These are phyloP conservation scores for Trichosanthes truncata DNA, from an alignment of 306 rosid genomes.

Conservation along the genomic window DNA sequence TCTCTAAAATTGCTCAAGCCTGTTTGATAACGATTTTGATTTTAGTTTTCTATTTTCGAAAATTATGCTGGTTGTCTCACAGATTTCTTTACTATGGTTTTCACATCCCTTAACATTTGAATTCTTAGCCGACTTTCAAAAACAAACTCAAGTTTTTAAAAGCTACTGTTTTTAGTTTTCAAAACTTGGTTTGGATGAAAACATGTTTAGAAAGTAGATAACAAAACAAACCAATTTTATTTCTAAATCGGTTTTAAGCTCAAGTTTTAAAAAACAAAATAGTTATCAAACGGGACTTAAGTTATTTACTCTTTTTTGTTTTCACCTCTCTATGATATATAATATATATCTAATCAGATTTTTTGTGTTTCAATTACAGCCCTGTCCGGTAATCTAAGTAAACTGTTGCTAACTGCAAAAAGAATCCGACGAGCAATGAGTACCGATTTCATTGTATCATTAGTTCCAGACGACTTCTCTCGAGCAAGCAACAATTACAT, in stretches of 20 bases:
- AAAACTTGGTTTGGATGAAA: background rate
- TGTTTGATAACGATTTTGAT: background rate
- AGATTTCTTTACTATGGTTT: too few species aligned
- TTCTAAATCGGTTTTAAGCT: too few species aligned
- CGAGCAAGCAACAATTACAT: constrained; percentile 43
- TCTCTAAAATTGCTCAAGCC: background rate
- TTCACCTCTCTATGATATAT: background rate
- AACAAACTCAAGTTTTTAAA: background rate
- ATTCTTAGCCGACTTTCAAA: background rate
- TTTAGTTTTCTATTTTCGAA: background rate
- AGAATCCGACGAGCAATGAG: constrained; percentile 68
- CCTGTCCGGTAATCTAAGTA: constrained; percentile 67
- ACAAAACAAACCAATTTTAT: too few species aligned
- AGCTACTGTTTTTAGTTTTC: too few species aligned
- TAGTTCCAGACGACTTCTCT: constrained; percentile 69
- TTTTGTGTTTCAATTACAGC: constrained; percentile 28
- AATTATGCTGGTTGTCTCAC: background rate
- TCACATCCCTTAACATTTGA: background rate
- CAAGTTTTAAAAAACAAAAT: too few species aligned
- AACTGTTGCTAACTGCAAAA: constrained; percentile 69
- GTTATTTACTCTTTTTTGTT: background rate
- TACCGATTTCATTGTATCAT: constrained; percentile 62
- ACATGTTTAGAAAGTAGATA: background rate
- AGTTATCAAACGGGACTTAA: background rate
- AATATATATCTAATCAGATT: background rate